phyloP scores from a whole-genome alignment of 768 basidiomycete genomes.

The Lactarius psammicola region DNA sequence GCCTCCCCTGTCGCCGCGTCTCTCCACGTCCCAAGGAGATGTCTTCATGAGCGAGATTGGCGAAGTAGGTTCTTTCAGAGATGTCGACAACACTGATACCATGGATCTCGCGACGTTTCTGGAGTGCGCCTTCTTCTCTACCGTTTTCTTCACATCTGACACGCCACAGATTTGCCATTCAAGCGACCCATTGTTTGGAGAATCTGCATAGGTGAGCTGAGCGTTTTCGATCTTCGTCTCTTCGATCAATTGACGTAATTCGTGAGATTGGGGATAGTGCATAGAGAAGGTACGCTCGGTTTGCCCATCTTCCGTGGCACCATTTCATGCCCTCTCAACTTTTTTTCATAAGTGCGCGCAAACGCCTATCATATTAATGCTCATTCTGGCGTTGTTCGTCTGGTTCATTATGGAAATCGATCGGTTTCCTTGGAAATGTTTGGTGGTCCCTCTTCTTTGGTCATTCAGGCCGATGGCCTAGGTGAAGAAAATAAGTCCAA shows the following conservation, averaged over 20 bases:
- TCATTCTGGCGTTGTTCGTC: slow-evolving; percentile 64
- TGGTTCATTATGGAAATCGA: slow-evolving; percentile 75
- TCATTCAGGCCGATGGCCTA: slow-evolving; percentile 48
- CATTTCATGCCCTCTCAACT: not conserved
- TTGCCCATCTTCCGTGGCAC: not conserved
- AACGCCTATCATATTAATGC: slow-evolving; percentile 75
- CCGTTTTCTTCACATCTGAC: slow-evolving; percentile 10
- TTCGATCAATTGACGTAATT: slow-evolving; percentile 17
- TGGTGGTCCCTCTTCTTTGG: slow-evolving; percentile 69
- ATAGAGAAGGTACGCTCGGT: slow-evolving; percentile 56
- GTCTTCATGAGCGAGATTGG: slow-evolving; percentile 50
- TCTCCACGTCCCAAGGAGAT: slow-evolving; percentile 47
- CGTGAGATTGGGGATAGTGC: slow-evolving; percentile 53
- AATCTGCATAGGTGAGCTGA: slow-evolving; percentile 54
- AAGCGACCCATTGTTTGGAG: slow-evolving; percentile 70
- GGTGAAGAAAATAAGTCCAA: slow-evolving; percentile 64
- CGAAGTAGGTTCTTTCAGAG: slow-evolving; percentile 48
- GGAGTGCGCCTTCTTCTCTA: slow-evolving; percentile 48
- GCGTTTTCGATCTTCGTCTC: slow-evolving; percentile 14
- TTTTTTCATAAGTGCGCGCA: slow-evolving; percentile 52
- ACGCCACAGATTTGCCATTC: slow-evolving; percentile 61
- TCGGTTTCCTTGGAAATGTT: slow-evolving; percentile 68
- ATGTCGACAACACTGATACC: slow-evolving; percentile 59
- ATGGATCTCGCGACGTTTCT: slow-evolving; percentile 78
- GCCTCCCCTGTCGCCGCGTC: slow-evolving; percentile 41